These are phyloP conservation scores for Allomyces arbusculus DNA, from an alignment of 192 early-diverging fungal species.

Conservation along the genomic window DNA sequence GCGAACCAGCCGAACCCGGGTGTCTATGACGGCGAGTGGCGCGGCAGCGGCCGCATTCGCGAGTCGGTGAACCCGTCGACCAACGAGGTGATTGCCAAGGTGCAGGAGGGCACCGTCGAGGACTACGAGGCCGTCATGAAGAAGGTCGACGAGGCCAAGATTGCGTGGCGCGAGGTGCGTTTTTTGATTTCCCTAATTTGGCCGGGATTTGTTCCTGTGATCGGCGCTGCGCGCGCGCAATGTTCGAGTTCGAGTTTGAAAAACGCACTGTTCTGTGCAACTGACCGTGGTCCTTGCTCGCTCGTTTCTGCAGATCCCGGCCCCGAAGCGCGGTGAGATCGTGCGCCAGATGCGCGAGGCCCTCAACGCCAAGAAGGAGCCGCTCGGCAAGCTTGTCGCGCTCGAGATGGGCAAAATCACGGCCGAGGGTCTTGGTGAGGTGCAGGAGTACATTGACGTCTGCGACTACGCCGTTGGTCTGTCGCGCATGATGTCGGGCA, in stretches of 20 bases:
- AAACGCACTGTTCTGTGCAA: background rate
- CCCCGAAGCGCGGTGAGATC: slow-evolving; percentile 73
- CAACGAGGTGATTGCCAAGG: slow-evolving; percentile 60
- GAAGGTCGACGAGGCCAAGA: slow-evolving; percentile 34
- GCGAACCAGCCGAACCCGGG: slow-evolving; percentile 40
- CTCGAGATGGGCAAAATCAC: slow-evolving; percentile 92
- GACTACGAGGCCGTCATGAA: slow-evolving; percentile 44
- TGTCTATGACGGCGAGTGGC: slow-evolving; percentile 56
- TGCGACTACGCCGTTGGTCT: slow-evolving; percentile 79
- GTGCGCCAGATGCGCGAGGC: slow-evolving; percentile 74
- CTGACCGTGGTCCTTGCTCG: background rate
- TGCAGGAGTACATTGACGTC: slow-evolving; percentile 94
- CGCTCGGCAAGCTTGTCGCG: slow-evolving; percentile 66
- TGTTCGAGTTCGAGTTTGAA: background rate
- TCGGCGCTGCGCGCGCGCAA: slow-evolving; percentile 2
- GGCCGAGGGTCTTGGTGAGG: slow-evolving; percentile 79
- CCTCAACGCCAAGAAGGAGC: slow-evolving; percentile 47
- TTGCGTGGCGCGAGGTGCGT: slow-evolving; percentile 32
- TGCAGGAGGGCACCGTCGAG: slow-evolving; percentile 24
- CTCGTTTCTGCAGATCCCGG: slow-evolving; percentile 27
- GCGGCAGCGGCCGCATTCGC: slow-evolving; percentile 33
- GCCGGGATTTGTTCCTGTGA: background rate
- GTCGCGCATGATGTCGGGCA: slow-evolving; percentile 54
- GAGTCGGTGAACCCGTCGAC: slow-evolving; percentile 56
- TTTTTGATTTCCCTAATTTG: background rate